phyloP scores from a whole-genome alignment of 352 stramenopile genomes.

The Globisporangium lucens region DNA sequence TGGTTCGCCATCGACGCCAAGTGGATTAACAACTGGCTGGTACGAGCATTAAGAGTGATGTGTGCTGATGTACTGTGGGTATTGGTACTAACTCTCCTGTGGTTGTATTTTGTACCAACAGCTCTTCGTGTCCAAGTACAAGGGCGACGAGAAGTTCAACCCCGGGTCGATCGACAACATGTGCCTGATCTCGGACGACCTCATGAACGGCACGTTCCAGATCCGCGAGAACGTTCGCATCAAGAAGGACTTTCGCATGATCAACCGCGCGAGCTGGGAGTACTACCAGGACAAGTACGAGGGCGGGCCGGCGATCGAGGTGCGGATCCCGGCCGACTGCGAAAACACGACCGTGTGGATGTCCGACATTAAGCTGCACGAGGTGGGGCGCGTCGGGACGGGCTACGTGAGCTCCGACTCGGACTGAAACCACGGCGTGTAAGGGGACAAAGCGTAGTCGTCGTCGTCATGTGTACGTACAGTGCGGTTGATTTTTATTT shows the following conservation, averaged over 20 bases:
- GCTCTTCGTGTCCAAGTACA: conserved; percentile 73
- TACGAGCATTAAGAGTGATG: background rate
- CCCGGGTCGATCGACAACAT: conserved; percentile 74
- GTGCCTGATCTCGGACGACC: conserved; percentile 63
- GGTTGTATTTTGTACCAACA: background rate
- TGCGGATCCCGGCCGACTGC: conserved; percentile 56
- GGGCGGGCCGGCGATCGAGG: conserved; percentile 64
- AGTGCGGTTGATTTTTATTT: conserved; percentile 17
- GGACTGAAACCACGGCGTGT: conserved; percentile 13
- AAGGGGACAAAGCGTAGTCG: background rate
- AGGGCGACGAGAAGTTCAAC: conserved; percentile 49
- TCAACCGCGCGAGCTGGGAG: conserved; percentile 80
- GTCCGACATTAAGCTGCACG: conserved; percentile 42
- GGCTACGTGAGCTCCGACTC: conserved; percentile 60
- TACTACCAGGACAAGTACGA: conserved; percentile 72
- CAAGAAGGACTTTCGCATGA: conserved; percentile 77
- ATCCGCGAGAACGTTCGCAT: conserved; percentile 52
- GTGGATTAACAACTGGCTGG: conserved; percentile 68
- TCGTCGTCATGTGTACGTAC: background rate
- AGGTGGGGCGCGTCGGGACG: conserved; percentile 54
- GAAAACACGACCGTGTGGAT: conserved; percentile 53
- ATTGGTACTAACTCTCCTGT: background rate
- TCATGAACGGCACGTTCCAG: conserved; percentile 64
- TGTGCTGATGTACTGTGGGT: background rate
- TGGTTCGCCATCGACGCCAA: conserved; percentile 64